These are phyloP conservation scores for Cadophora gregata DNA, from an alignment of 2,329 filamentous ascomycete genomes.

Conservation along the genomic window DNA sequence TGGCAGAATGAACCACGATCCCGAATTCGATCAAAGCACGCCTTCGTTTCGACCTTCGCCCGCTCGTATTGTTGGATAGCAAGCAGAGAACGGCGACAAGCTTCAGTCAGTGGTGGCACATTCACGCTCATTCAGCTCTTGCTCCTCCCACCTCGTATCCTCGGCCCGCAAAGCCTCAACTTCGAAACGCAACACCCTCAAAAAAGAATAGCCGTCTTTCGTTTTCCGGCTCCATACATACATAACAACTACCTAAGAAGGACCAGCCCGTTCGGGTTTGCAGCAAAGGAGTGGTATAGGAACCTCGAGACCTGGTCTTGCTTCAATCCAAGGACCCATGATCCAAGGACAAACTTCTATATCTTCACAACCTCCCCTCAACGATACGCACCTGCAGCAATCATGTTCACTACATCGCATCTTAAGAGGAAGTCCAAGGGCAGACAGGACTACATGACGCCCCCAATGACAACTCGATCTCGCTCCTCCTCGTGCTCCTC, in stretches of 20 bases:
- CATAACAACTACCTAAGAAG: neutral
- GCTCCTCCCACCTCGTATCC: neutral
- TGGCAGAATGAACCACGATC: constrained; percentile 6
- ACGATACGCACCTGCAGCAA: constrained; percentile 9
- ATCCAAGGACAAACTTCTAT: constrained; percentile 5
- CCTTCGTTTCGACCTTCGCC: neutral
- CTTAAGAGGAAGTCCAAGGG: constrained; percentile 33
- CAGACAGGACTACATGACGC: constrained; percentile 32
- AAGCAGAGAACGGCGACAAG: neutral
- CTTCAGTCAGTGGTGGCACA: constrained; percentile 6
- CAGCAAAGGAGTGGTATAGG: constrained; percentile 1
- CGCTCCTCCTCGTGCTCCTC: constrained; percentile 40
- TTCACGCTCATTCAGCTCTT: constrained; percentile 14
- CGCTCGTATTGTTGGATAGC: neutral
- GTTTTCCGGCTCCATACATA: constrained; percentile 1
- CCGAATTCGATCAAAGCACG: constrained; percentile 4
- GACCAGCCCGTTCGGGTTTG: neutral
- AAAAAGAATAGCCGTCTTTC: constrained; percentile 1
- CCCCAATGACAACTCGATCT: constrained; percentile 37
- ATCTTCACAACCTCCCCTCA: constrained; percentile 12
- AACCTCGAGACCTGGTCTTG: neutral
- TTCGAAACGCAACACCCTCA: constrained; percentile 7
- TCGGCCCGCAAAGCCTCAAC: constrained; percentile 11
- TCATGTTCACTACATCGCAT: constrained; percentile 25
- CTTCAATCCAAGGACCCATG: constrained; percentile 1